Base-by-base conservation (phyloP, 2,329 filamentous ascomycete species). In the Neopestalotiopsis sp. region DNA sequence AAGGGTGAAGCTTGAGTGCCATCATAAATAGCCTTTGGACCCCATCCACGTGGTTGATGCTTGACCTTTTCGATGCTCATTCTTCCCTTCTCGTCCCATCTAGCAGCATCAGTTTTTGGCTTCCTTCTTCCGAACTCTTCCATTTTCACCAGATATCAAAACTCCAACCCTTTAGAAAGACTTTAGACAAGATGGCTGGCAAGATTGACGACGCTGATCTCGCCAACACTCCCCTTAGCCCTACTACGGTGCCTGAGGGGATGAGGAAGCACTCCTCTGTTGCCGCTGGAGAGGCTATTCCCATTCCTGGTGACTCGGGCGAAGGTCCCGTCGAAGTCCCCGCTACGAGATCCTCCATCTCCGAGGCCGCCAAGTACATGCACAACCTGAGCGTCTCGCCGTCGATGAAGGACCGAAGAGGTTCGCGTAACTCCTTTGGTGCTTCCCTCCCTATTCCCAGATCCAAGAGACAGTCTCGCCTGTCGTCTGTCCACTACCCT, bases 371-470 rank as follows among this genome's bases (percentile, higher is more conserved):
- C 59, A 84, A 87, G 73, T 91, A 90, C 81, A 93, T 94, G 91
- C 91, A 94, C 85, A 90, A 88, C 75, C 84, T 94, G 75, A 92
- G 89, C 75, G 81, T 90, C 60, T 84, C 87, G 14, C 91, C 91
- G 17, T 93, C 91, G 7, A 89, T 89, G 84, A 89, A 85, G 79
- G 89, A 92, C 72, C 85, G 91, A 71, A 83, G 91, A 72, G 85
- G 87, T 61, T 94, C 92, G 24, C 88, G 92, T 71, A 94, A 94
- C 86, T 94, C 91, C 20, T 94, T 94, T 77, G 92, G 92, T 71
- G 85, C 90, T 63, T 87, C 91, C 24, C 86, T 94, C 17, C 92
- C 91, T 66, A 94, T 94, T 74, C 92, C 92, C 63, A 84, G 89
- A 73, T 89, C 90, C 60, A 92, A 92, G 80, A 87, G 91, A 74